phyloP scores from a whole-genome alignment of 345 rosid species.

The Pistacia integerrima region DNA sequence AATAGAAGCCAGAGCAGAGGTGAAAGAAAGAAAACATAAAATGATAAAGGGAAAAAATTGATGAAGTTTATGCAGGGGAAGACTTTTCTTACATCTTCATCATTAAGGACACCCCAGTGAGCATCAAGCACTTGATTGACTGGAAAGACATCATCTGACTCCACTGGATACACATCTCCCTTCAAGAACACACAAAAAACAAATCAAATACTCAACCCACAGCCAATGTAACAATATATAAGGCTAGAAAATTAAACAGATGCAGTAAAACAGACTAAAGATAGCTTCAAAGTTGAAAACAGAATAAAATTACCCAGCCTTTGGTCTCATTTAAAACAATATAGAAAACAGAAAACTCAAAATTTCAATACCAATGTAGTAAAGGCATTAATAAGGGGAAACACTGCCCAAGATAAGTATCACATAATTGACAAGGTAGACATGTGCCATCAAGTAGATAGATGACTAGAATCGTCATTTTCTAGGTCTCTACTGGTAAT shows the following conservation, averaged over 20 bases:
- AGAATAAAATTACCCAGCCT: neutral
- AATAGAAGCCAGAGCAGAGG: neutral
- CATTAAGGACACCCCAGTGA: constrained; percentile 81
- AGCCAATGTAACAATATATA: neutral
- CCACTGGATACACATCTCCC: constrained; percentile 91
- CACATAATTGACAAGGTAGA: neutral
- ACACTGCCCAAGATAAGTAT: neutral
- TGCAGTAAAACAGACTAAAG: neutral
- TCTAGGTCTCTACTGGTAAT: neutral
- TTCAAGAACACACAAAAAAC: constrained; percentile 24
- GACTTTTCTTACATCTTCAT: constrained; percentile 59
- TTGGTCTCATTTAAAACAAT: neutral
- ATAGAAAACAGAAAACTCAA: constrained; percentile 5
- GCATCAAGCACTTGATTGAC: constrained; percentile 74
- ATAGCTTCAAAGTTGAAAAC: constrained; percentile 3
- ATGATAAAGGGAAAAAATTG: neutral
- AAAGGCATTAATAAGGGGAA: neutral
- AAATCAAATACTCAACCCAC: constrained; percentile 6
- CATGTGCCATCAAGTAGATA: neutral
- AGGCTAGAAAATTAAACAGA: neutral
- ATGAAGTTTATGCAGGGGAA: neutral
- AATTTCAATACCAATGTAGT: neutral
- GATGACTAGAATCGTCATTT: neutral
- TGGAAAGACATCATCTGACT: constrained; percentile 45
- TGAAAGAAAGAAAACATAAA: neutral